Evolutionary conservation across 345 rosid genomes (phyloP), one percentile per base, ranked within the genome.

Genomic region (Rhodamnia rubescens): DNA sequence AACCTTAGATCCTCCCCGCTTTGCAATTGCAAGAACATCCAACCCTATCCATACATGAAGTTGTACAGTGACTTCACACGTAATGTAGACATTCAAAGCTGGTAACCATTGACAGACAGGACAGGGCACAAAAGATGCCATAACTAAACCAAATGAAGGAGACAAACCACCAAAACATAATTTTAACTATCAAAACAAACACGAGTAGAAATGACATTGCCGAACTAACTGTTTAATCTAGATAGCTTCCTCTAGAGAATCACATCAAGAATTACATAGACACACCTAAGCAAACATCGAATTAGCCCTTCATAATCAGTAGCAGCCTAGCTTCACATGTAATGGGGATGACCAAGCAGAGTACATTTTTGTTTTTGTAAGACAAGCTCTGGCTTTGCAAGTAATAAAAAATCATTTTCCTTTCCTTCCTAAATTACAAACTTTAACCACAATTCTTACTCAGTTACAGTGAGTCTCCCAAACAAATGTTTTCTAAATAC

Each of bases 1-100:
- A 13, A 61, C 75, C 75, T 85, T 88, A 55, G 89, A 54, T 83
- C 51, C 87, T 86, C 85, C 92, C 53, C 90, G 90, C 88, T 92
- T 93, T 87, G 92, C 95, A n/a, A 42, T 88, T 18, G 92, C 91
- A 81, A 89, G 88, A 29, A 52, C 90, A 87, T 91, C 92, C 88
- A 92, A 74, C 36, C 92, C 92, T 91, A 85, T 82, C 50, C 84
- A 82, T 27, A 50, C 26, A 82, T 9, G 56, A 82, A 82, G 36
- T 40, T 27, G 32, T 32, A 32, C 58, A 5, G 57, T 82, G 55
- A 82, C 24, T 15, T 53, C 49, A 82, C 59, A 82, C 32, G 49
- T 82, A 51, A 53, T 82, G 53, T 20, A 1, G 49, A 36, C n/a
- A 27, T 55, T 51, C 22, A 21, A 55, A 82, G 59, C 40, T 32